These are phyloP conservation scores for Lipomyces mesembrius DNA, from an alignment of 805 yeast genomes.

Conservation along the genomic window DNA sequence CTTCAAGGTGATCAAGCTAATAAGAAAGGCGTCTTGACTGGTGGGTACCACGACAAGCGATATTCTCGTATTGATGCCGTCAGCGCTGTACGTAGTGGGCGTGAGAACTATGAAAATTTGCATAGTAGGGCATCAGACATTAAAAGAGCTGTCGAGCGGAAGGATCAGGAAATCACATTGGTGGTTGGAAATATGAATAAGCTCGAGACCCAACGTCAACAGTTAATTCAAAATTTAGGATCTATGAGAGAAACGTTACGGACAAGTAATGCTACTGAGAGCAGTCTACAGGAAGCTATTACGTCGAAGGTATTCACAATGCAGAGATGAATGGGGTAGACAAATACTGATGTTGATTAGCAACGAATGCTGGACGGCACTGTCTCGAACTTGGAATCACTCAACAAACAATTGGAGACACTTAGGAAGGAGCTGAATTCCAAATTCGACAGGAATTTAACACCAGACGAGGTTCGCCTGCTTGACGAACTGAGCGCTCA, in stretches of 20 bases:
- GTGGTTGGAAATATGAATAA: constrained; percentile 53
- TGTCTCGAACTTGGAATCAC: constrained; percentile 46
- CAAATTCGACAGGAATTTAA: constrained; percentile 59
- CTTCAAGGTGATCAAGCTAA: constrained; percentile 91
- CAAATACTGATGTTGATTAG: constrained; percentile 30
- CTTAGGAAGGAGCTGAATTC: constrained; percentile 56
- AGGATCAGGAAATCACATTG: constrained; percentile 59
- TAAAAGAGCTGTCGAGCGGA: constrained; percentile 47
- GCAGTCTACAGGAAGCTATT: constrained; percentile 26
- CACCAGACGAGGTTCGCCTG: constrained; percentile 54
- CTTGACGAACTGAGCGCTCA: constrained; percentile 47
- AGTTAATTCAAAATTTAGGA: constrained; percentile 51
- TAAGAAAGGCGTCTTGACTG: constrained; percentile 79
- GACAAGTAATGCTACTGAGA: constrained; percentile 9
- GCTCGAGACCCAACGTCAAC: constrained; percentile 50
- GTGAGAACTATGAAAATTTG: constrained; percentile 52
- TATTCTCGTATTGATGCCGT: constrained; percentile 73
- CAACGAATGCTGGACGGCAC: constrained; percentile 52
- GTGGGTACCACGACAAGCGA: constrained; percentile 80
- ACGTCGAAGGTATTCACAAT: constrained; percentile 30
- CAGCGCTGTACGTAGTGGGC: constrained; percentile 59
- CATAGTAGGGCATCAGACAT: constrained; percentile 51
- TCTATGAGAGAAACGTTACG: constrained; percentile 50
- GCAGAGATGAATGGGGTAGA: background rate
- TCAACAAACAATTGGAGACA: constrained; percentile 52